Conservation (phyloP, 2,329 filamentous ascomycete genomes). For the Aspergillus fischeri region DNA sequence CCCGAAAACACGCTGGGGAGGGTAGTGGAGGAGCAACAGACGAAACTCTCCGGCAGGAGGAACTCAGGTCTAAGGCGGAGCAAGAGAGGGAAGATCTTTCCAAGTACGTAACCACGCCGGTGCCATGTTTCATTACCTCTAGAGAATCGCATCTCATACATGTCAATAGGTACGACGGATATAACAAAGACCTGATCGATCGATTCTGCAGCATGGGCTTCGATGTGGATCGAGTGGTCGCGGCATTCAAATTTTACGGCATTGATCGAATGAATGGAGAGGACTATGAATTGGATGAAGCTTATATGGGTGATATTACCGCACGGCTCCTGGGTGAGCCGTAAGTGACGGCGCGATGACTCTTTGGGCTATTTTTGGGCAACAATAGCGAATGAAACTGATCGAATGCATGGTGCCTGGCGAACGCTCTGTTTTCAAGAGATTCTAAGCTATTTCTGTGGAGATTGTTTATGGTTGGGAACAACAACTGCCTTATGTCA, state of each 20-base stretch:
- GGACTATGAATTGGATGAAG: constrained; percentile 84
- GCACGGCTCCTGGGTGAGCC: constrained; percentile 77
- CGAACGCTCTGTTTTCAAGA: constrained; percentile 18
- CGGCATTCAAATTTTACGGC: constrained; percentile 74
- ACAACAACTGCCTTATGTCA: not conserved
- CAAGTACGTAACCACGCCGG: constrained; percentile 38
- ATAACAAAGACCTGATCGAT: constrained; percentile 77
- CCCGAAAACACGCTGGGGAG: constrained; percentile 52
- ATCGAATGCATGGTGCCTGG: constrained; percentile 29
- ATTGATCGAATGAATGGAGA: constrained; percentile 74
- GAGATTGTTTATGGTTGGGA: constrained; percentile 2
- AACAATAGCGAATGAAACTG: constrained; percentile 8
- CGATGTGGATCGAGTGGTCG: constrained; percentile 77
- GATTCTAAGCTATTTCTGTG: constrained; percentile 1
- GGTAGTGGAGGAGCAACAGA: constrained; percentile 51
- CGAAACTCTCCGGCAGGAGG: constrained; percentile 52
- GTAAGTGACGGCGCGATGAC: constrained; percentile 31
- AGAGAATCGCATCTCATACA: constrained; percentile 25
- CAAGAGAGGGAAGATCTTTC: constrained; percentile 55
- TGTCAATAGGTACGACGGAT: constrained; percentile 70
- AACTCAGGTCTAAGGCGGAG: constrained; percentile 50
- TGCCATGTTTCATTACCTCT: not conserved
- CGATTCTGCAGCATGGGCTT: constrained; percentile 91
- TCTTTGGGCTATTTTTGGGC: not conserved
- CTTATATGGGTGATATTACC: constrained; percentile 85